Evolutionary conservation across 208 protist species (phyloP).

Genomic region (Porcisia deanei): DNA sequence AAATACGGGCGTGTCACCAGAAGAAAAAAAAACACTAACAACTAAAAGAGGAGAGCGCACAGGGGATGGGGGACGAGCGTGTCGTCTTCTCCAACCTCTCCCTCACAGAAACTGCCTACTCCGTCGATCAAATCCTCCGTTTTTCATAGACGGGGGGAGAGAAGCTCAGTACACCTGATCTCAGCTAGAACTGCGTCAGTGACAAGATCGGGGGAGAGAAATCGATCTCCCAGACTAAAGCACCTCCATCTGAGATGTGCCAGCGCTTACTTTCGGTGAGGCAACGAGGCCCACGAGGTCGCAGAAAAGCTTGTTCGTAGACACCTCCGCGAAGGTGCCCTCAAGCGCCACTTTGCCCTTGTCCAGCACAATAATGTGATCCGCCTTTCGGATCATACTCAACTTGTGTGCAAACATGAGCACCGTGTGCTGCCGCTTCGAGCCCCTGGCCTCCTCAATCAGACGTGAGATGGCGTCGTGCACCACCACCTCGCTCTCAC

Average conservation of each 20-base stretch:
- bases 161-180: background rate
- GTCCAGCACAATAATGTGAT: constrained; percentile 88
- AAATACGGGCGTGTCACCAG: no score
- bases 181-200: background rate
- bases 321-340: constrained; percentile 78
- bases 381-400: constrained; percentile 84
- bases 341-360: constrained; percentile 70
- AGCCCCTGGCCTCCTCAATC: constrained; percentile 61
- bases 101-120: no score
- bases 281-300: constrained; percentile 56
- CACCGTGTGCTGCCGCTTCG: constrained; percentile 62
- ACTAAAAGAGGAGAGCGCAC: no score
- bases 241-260: background rate
- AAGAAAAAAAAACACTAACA: no score
- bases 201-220: background rate
- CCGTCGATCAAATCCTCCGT: background rate
- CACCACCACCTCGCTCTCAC: constrained; percentile 88
- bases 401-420: constrained; percentile 91
- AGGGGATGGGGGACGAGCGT: no score
- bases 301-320: constrained; percentile 57
- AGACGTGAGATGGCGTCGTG: constrained; percentile 82
- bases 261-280: constrained; percentile 7
- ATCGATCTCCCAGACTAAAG: background rate
- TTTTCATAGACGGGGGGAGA: no score
- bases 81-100: no score